A percentile compares a stretch with the other conserved stretches of the same genome.
These are phyloP conservation scores for Fusarium sp. DNA, from an alignment of 2,329 filamentous ascomycete species.

Conservation along the genomic window DNA sequence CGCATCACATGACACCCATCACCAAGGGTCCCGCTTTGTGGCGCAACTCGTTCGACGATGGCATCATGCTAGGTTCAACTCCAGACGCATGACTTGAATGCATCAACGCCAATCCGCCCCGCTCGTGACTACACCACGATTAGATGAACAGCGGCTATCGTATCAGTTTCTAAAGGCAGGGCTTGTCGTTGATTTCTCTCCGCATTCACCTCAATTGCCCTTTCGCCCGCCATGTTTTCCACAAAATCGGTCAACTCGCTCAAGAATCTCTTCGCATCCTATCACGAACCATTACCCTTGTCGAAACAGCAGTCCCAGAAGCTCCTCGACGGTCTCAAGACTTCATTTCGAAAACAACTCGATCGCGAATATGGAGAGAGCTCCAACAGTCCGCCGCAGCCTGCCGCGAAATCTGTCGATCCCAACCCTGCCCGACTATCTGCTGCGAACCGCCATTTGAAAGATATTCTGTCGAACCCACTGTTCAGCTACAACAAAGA, in stretches of 20 bases:
- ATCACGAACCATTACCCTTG: constrained; percentile 68
- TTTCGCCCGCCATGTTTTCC: constrained; percentile 54
- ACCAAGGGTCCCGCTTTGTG: constrained; percentile 37
- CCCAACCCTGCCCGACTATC: constrained; percentile 55
- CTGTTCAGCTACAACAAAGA: constrained; percentile 62
- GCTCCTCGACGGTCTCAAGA: constrained; percentile 69
- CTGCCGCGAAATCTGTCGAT: constrained; percentile 39
- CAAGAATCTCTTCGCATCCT: constrained; percentile 59
- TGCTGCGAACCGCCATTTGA: constrained; percentile 64
- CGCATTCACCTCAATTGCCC: constrained; percentile 54
- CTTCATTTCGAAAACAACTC: constrained; percentile 71
- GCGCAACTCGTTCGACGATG: constrained; percentile 47
- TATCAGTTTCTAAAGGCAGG: constrained; percentile 10
- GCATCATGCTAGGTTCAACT: constrained; percentile 44
- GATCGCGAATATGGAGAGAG: constrained; percentile 69
- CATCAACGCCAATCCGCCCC: constrained; percentile 19
- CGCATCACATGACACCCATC: constrained; percentile 47
- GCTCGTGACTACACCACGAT: constrained; percentile 16
- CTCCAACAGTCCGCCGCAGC: constrained; percentile 45
- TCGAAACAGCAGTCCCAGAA: constrained; percentile 66
- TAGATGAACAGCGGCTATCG: not conserved
- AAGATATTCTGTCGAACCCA: constrained; percentile 70
- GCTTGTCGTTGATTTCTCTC: constrained; percentile 31
- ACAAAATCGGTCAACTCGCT: constrained; percentile 58
- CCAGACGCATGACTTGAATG: constrained; percentile 26